These are phyloP conservation scores for Leccinellum albellum DNA, from an alignment of 768 basidiomycete genomes.

Conservation along the genomic window DNA sequence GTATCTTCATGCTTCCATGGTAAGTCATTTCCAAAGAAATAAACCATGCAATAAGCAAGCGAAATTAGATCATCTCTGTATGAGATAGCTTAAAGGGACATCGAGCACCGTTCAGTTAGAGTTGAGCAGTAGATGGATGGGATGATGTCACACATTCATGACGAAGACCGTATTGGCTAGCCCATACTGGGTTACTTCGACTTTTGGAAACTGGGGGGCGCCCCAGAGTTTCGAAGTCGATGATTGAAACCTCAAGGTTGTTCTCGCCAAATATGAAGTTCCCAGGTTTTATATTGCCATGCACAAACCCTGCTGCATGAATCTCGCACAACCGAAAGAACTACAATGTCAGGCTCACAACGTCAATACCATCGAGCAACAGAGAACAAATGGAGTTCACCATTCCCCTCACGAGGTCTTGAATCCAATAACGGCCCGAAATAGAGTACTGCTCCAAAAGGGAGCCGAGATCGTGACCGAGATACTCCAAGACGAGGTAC, in stretches of 20 bases:
- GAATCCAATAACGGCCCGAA: neutral
- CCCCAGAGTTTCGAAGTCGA: neutral
- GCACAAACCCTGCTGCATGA: neutral
- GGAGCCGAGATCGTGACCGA: neutral
- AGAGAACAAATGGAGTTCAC: neutral
- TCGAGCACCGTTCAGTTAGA: too few relatives aligned
- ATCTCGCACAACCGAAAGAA: neutral
- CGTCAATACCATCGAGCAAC: neutral
- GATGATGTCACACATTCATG: too few relatives aligned
- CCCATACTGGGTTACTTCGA: neutral
- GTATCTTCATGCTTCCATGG: too few relatives aligned
- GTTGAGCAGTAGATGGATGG: too few relatives aligned
- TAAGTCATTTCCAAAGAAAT: too few relatives aligned
- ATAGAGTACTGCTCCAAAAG: neutral
- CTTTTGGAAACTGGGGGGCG: neutral
- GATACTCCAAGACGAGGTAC: neutral
- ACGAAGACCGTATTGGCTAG: neutral
- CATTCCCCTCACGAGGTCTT: neutral
- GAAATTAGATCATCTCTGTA: too few relatives aligned
- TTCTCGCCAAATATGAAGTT: neutral
- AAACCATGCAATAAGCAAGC: too few relatives aligned
- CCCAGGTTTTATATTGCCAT: neutral
- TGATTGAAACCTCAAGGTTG: neutral
- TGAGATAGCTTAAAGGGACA: too few relatives aligned
- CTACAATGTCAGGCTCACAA: neutral